These are phyloP conservation scores for Globisporangium perplexum DNA, from an alignment of 352 stramenopile species.

Conservation along the genomic window DNA sequence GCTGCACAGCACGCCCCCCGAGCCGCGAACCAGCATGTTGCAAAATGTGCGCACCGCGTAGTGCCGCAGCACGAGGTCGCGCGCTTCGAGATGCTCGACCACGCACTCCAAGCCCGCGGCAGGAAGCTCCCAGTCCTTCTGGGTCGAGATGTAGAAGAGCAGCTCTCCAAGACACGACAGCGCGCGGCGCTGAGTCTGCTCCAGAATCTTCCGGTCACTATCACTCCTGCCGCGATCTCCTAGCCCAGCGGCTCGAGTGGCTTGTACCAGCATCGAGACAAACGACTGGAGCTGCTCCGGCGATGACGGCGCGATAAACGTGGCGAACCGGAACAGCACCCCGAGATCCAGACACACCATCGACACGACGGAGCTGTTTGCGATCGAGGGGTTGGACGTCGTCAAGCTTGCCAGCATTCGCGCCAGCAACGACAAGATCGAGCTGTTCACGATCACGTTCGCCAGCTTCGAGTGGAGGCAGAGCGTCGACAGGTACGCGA, in stretches of 20 bases:
- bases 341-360: constrained; percentile 59
- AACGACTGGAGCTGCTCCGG: constrained; percentile 49
- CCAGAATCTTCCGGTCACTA: constrained; percentile 1
- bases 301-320: constrained; percentile 58
- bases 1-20: constrained; percentile 19
- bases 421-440: constrained; percentile 55
- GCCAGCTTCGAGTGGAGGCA: constrained; percentile 50
- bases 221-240: not conserved
- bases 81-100: constrained; percentile 30
- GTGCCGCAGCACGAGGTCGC: constrained; percentile 34
- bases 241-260: constrained; percentile 7
- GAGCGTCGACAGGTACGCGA: constrained; percentile 56
- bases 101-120: constrained; percentile 25
- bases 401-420: constrained; percentile 29
- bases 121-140: constrained; percentile 37
- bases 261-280: constrained; percentile 26
- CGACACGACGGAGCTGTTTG: constrained; percentile 16
- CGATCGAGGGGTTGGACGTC: not conserved
- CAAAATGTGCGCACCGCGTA: constrained; percentile 51
- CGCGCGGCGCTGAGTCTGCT: constrained; percentile 7
- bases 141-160: constrained; percentile 67
- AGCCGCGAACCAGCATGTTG: constrained; percentile 59
- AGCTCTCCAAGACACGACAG: constrained; percentile 64
- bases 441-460: constrained; percentile 83
- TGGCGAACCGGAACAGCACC: constrained; percentile 62